Base-by-base conservation (phyloP, 352 stramenopile genomes). In the Thalassiosira delicatula region DNA sequence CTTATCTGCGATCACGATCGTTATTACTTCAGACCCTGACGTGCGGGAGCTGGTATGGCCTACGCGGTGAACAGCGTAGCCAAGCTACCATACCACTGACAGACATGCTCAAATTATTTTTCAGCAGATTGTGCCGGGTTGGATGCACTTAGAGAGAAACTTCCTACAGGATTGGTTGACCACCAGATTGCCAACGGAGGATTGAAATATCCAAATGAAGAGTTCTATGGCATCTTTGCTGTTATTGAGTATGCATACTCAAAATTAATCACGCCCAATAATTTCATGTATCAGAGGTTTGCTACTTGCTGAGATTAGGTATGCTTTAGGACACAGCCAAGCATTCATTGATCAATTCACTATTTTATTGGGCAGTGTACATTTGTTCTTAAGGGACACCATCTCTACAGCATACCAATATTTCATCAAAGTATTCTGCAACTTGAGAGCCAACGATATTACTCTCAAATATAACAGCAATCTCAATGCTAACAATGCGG, bases 141-240 rank as follows among this genome's bases (percentile, higher is more conserved):
- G n/a, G n/a, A n/a, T n/a, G n/a, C n/a, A n/a, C n/a, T n/a, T n/a
- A n/a, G n/a, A n/a, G n/a, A n/a, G n/a, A n/a, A n/a, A n/a, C n/a
- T n/a, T n/a, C n/a, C n/a, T n/a, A 73, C 66, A 21, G 40, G 9
- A 44, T 32, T 83, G n/a, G 66, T 83, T 4, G 75, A 83, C 23
- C 53, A 76, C 7, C 25, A 66, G 9, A 57, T 21, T 53, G 14
- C 8, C 8, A 51, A 65, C 2, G 44, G 59, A 19, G 59, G 66
- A 32, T 49, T 83, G 19, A 75, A 70, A n/a, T 83, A 83, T 37
- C 66, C 75, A 33, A 35, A 83, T 33, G 1, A 19, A 0, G 9
- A 3, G 4, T 35, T 76, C 3, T 83, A 73, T 35, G 37, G 27
- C 33, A 30, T 69, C 2, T 72, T 83, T 63, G 75, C 66, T 25